Conservation (phyloP, 2,329 filamentous ascomycete genomes). For the Penicillium hordei region DNA sequence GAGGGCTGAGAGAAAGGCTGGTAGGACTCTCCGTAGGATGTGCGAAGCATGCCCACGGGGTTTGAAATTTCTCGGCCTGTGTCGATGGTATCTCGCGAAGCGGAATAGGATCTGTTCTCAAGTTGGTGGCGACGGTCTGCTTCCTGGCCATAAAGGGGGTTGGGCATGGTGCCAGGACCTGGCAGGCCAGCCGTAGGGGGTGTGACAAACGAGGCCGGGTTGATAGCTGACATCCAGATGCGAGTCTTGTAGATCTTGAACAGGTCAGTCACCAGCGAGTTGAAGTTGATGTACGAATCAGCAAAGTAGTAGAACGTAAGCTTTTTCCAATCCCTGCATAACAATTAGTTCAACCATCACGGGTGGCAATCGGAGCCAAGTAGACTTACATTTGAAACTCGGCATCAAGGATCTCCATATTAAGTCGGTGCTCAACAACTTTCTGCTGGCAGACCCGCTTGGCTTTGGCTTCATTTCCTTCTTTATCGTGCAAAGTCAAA, state of each 20-base stretch:
- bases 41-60: constrained; percentile 33
- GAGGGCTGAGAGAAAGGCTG: constrained; percentile 35
- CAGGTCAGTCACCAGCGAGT: constrained; percentile 90
- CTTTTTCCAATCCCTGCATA: constrained; percentile 90
- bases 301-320: constrained; percentile 99
- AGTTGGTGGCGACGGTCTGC: constrained; percentile 44
- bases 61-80: constrained; percentile 30
- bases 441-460: constrained; percentile 97
- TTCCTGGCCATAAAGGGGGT: constrained; percentile 57
- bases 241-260: constrained; percentile 99
- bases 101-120: constrained; percentile 33
- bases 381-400: constrained; percentile 91
- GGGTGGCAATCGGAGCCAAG: background rate
- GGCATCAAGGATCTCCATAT: constrained; percentile 98
- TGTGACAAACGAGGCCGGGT: constrained; percentile 89
- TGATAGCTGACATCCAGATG: constrained; percentile 99
- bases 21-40: constrained; percentile 39
- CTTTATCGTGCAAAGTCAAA: constrained; percentile 84
- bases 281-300: constrained; percentile 98
- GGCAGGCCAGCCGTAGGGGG: constrained; percentile 68
- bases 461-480: constrained; percentile 95
- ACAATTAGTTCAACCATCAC: background rate
- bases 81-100: constrained; percentile 34
- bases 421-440: constrained; percentile 87
- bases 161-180: constrained; percentile 66